Percentiles rank a stretch among this genome's conserved stretches.
Conservation (phyloP, 2,329 filamentous ascomycete genomes). For the Ceratocystis papillata region DNA sequence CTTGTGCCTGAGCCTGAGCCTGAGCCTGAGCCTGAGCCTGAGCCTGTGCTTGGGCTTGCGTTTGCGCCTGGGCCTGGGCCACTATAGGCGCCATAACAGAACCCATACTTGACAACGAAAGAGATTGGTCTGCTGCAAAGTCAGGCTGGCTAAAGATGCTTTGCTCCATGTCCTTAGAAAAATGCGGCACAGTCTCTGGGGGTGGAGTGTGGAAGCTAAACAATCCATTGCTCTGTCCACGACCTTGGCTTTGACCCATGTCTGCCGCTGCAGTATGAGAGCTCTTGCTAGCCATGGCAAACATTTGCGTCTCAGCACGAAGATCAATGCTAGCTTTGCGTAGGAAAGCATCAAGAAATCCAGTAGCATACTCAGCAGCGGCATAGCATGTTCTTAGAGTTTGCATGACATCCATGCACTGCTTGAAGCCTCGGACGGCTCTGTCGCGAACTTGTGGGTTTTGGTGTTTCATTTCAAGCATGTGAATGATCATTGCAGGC, state of each 20-base stretch:
- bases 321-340: constrained; percentile 74
- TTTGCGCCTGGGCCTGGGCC: background rate
- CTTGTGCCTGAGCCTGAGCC: background rate
- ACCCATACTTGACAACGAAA: background rate
- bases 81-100: constrained; percentile 11
- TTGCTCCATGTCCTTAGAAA: background rate
- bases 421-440: constrained; percentile 70
- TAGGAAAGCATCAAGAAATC: constrained; percentile 85
- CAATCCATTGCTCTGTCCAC: constrained; percentile 28
- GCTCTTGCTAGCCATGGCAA: background rate
- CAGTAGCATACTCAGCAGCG: constrained; percentile 90
- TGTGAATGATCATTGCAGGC: constrained; percentile 85
- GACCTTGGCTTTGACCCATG: background rate
- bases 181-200: constrained; percentile 40
- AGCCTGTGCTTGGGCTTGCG: background rate
- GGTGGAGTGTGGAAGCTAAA: constrained; percentile 42
- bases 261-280: background rate
- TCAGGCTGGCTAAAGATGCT: constrained; percentile 3
- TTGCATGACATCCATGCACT: constrained; percentile 87
- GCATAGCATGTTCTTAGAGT: constrained; percentile 80
- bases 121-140: background rate
- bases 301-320: constrained; percentile 31
- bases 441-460: constrained; percentile 59
- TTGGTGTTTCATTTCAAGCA: constrained; percentile 82
- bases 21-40: background rate